Evolutionary conservation across 345 rosid species (phyloP).

Genomic region (Euphorbia pulcherrima): DNA sequence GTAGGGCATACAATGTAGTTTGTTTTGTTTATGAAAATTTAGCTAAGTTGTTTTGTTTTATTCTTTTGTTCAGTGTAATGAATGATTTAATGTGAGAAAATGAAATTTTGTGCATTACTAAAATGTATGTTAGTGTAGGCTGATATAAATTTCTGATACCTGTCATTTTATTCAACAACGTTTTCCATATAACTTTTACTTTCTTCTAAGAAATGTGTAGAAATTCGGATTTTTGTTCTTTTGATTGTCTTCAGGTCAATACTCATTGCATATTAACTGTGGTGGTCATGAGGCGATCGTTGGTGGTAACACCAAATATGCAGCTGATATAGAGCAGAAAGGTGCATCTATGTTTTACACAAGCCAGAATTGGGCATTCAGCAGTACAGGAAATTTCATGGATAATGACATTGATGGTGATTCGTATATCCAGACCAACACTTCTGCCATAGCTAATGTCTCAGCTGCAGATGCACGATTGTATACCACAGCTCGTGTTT

Average conservation of each 20-base stretch:
- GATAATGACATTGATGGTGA: slow-evolving; percentile 62
- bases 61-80: not conserved
- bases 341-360: slow-evolving; percentile 66
- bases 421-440: slow-evolving; percentile 44
- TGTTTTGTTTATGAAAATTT: not conserved
- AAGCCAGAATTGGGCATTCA: slow-evolving; percentile 62
- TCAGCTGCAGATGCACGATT: slow-evolving; percentile 36
- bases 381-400: slow-evolving; percentile 92
- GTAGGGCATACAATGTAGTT: not conserved
- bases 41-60: not conserved
- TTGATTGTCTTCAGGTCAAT: slow-evolving; percentile 35
- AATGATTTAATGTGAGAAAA: not conserved
- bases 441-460: slow-evolving; percentile 45
- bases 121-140: not conserved
- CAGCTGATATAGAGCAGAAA: slow-evolving; percentile 52
- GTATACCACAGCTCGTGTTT: slow-evolving; percentile 61
- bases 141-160: not conserved
- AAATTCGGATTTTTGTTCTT: not conserved
- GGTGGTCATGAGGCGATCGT: slow-evolving; percentile 56
- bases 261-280: slow-evolving; percentile 64
- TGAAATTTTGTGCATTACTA: not conserved
- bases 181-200: not conserved
- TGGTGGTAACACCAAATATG: slow-evolving; percentile 33
- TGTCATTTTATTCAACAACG: not conserved
- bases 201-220: not conserved